Conservation (phyloP, 164 flowering plant genomes). For the Akebia trifoliata region DNA sequence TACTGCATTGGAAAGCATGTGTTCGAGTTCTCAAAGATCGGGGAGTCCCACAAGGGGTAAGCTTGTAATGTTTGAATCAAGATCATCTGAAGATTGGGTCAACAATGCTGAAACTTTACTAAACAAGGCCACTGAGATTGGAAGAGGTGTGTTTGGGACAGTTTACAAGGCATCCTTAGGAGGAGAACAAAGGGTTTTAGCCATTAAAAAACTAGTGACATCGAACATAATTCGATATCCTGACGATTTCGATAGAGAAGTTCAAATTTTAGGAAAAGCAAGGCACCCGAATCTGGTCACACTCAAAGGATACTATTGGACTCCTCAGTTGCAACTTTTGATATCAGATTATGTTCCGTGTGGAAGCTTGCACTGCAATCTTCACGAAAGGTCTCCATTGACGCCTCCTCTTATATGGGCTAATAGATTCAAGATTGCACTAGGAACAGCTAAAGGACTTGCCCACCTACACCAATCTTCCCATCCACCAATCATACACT, state of each 20-base stretch:
- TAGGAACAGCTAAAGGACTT: conserved; percentile 84
- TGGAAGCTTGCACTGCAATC: conserved; percentile 67
- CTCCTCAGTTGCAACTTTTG: conserved; percentile 71
- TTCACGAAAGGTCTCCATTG: conserved; percentile 52
- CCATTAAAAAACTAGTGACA: conserved; percentile 62
- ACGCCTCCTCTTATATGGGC: conserved; percentile 68
- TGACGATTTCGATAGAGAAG: conserved; percentile 88
- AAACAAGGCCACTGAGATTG: conserved; percentile 74
- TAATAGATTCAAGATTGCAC: conserved; percentile 56
- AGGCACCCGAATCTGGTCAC: conserved; percentile 65
- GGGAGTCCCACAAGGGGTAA: conserved; percentile 45
- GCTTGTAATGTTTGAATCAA: conserved; percentile 61
- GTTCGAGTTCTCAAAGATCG: conserved; percentile 64
- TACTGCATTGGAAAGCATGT: conserved; percentile 69
- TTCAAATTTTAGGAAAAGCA: conserved; percentile 66
- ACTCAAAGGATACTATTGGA: conserved; percentile 56
- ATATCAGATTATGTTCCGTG: conserved; percentile 64
- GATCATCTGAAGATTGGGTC: conserved; percentile 39
- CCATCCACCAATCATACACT: conserved; percentile 80
- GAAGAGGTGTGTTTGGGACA: conserved; percentile 77
- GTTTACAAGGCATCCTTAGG: conserved; percentile 83
- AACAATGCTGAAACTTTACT: conserved; percentile 49
- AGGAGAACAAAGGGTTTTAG: conserved; percentile 38
- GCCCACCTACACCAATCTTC: conserved; percentile 79
- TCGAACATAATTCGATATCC: conserved; percentile 53